Conservation (phyloP, 768 basidiomycete genomes). For the Lentinula sp. region DNA sequence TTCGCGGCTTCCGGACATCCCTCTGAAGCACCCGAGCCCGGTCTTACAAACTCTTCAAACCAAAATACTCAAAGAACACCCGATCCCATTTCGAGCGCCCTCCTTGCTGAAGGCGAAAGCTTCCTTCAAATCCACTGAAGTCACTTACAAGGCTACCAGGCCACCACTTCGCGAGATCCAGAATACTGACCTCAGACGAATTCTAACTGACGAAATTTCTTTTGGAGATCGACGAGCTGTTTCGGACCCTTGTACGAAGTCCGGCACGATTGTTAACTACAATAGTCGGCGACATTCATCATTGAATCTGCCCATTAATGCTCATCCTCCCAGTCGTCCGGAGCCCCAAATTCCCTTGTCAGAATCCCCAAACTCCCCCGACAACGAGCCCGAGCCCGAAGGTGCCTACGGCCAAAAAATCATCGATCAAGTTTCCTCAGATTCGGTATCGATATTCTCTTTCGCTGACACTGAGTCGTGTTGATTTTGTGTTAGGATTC, state of each 20-base stretch:
- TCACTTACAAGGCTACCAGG: neutral
- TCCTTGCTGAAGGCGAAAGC: neutral
- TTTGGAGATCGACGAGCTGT: neutral
- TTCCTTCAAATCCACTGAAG: neutral
- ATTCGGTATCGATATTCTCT: neutral
- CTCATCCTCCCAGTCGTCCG: neutral
- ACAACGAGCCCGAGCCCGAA: slow-evolving; percentile 6
- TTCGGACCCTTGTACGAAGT: neutral
- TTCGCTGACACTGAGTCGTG: neutral
- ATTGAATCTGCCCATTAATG: neutral
- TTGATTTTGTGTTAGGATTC: neutral
- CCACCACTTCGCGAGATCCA: neutral
- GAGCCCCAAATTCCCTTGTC: neutral
- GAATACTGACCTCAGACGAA: slow-evolving; percentile 6
- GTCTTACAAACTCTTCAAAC: neutral
- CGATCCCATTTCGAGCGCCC: neutral
- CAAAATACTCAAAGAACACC: neutral
- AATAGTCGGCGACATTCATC: neutral
- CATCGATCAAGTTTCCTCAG: neutral
- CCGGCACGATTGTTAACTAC: neutral
- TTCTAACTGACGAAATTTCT: slow-evolving; percentile 9
- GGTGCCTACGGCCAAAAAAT: neutral
- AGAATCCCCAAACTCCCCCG: neutral
- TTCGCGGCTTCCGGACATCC: slow-evolving; percentile 4
- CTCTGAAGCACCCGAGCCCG: neutral